Percentiles rank a stretch among this genome's conserved stretches.
phyloP scores from a whole-genome alignment of 2,329 filamentous ascomycete species.

The Escovopsis sp. region DNA sequence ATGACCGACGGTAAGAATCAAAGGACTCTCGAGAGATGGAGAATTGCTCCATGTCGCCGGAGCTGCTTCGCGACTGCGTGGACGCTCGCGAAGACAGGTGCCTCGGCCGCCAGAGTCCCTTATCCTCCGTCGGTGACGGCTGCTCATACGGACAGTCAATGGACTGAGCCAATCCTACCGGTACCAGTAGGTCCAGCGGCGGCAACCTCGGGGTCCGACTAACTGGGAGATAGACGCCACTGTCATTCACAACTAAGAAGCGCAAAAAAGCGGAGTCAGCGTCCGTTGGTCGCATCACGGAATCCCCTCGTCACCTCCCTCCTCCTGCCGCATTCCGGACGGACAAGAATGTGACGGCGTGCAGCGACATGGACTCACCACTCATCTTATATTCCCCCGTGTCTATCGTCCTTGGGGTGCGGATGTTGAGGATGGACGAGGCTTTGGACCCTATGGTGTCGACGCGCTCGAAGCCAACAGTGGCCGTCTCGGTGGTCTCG shows the following conservation, averaged over 20 bases:
- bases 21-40: constrained; percentile 94
- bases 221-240: constrained; percentile 87
- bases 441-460: constrained; percentile 48
- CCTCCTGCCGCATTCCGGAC: too few relatives aligned
- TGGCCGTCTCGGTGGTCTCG: constrained; percentile 19
- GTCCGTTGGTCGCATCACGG: constrained; percentile 12
- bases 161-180: neutral
- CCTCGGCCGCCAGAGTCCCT: constrained; percentile 57
- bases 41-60: constrained; percentile 81
- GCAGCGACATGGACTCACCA: constrained; percentile 43
- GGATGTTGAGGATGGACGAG: constrained; percentile 47
- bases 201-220: constrained; percentile 14
- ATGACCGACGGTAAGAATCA: constrained; percentile 89
- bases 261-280: constrained; percentile 11
- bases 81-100: constrained; percentile 38
- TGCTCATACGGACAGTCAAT: constrained; percentile 19
- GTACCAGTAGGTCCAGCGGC: neutral
- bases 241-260: constrained; percentile 76
- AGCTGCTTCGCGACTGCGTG: constrained; percentile 42
- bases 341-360: neutral
- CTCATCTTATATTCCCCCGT: constrained; percentile 68
- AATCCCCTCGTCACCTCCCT: neutral
- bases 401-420: constrained; percentile 45
- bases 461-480: constrained; percentile 38
- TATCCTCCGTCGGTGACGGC: constrained; percentile 83